Evolutionary conservation across 106 monocot species (phyloP), one percentile per base, ranked within the genome.

Genomic region (Dioscorea zingiberensis): DNA sequence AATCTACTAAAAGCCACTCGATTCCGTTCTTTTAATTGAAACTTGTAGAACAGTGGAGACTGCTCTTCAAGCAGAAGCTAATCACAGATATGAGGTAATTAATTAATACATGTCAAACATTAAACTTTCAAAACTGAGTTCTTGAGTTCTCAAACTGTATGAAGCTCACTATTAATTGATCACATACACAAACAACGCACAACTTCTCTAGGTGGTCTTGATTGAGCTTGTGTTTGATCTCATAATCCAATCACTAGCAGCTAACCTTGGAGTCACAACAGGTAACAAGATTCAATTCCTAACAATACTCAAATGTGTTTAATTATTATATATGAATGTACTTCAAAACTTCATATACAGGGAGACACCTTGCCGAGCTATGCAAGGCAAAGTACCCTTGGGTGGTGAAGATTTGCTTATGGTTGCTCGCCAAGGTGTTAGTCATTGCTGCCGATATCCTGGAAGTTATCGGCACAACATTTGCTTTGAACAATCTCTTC

Each of bases 391-490:
- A 90, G n/a, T n/a, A n/a, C n/a, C n/a, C n/a, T n/a, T n/a, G n/a
- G n/a, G n/a, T n/a, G n/a, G n/a, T n/a, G n/a, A 86, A 72, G 18
- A 55, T 46, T 25, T 80, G 57, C 54, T 48, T 90, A 3, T 90
- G 86, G 83, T 4, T 90, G 51, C 74, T 90, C 0, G 77, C 90
- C 1, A 86, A 90, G 70, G 38, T 80, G 12, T 73, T 86, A 4
- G 90, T 90, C 21, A 90, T 90, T 7, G 84, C 88, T 51, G 77
- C 88, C 18, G 88, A 89, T 54, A 84, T 89, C n/a, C 88, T 84
- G 25, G 88, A 89, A 76, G 88, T 83, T 84, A 89, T 93, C 25
- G 93, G 93, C 12, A 93, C 93, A 12, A 88, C 93, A 13, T 89
- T 89, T 21, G 93, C 93, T 8, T 80, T 93, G 24, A 86, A 93